phyloP scores from a whole-genome alignment of 75 land plant genomes.

The Selaginella tamariscina region DNA sequence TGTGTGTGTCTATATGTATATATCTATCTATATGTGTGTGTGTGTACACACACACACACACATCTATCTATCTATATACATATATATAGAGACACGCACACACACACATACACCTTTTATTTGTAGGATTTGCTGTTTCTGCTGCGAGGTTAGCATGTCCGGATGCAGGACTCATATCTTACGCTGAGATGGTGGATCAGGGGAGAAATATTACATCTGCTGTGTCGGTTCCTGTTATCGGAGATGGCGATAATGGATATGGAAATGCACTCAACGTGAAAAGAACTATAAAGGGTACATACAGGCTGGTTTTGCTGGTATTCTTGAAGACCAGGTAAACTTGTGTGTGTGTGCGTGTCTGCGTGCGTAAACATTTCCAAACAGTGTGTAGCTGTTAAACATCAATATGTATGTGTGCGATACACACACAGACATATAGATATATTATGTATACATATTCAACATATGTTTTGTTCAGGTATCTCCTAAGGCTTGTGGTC shows the following conservation, averaged over 20 bases:
- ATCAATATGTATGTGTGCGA: too few relatives aligned
- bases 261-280: constrained; percentile 94
- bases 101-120: too few relatives aligned
- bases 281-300: constrained; percentile 82
- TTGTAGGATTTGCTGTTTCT: constrained; percentile 77
- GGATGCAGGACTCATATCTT: constrained; percentile 79
- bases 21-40: too few relatives aligned
- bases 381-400: too few relatives aligned
- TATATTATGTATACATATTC: not conserved
- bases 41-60: too few relatives aligned
- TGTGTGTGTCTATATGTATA: too few relatives aligned
- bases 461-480: constrained; percentile 32
- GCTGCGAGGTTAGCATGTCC: constrained; percentile 78
- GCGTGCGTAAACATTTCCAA: too few relatives aligned
- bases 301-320: constrained; percentile 90
- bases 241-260: constrained; percentile 97
- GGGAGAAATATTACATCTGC: constrained; percentile 76
- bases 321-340: constrained; percentile 98
- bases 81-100: too few relatives aligned
- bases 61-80: too few relatives aligned
- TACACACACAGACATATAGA: too few relatives aligned
- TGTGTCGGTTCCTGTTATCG: constrained; percentile 92
- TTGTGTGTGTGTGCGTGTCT: too few relatives aligned
- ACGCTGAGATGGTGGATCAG: constrained; percentile 95
- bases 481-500: constrained; percentile 98